These are phyloP conservation scores for Fusarium sp. DNA, from an alignment of 2,329 filamentous ascomycete species.

Conservation along the genomic window DNA sequence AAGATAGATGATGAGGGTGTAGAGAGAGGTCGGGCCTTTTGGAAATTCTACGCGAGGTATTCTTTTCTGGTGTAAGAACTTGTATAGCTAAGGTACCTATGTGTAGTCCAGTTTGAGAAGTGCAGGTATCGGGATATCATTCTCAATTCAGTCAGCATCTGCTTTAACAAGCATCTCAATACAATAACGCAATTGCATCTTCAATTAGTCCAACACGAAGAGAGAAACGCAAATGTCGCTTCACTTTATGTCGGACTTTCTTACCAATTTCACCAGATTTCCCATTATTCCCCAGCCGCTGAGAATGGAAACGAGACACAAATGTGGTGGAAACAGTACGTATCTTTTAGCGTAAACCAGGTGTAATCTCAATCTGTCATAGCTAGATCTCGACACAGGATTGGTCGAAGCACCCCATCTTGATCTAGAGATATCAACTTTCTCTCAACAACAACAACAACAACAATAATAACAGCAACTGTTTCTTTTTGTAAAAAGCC, in stretches of 20 bases:
- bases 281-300: neutral
- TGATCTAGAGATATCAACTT: constrained; percentile 43
- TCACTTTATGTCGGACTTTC: constrained; percentile 8
- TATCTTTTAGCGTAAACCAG: constrained; percentile 23
- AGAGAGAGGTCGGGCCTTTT: constrained; percentile 15
- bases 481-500: constrained; percentile 8
- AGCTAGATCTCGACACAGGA: constrained; percentile 21
- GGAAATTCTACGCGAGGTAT: constrained; percentile 16
- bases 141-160: neutral
- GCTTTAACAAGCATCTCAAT: neutral
- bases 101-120: neutral
- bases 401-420: constrained; percentile 32
- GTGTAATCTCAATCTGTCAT: constrained; percentile 48
- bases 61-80: neutral
- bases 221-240: neutral
- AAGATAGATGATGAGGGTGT: neutral
- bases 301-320: constrained; percentile 11
- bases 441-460: constrained; percentile 25
- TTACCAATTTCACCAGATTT: constrained; percentile 9
- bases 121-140: neutral
- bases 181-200: neutral
- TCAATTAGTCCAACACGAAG: neutral
- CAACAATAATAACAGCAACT: constrained; percentile 21
- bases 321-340: constrained; percentile 35
- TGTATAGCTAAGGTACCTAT: too few species aligned